Evolutionary conservation across 345 rosid species (phyloP), one percentile per base, ranked within the genome.

Genomic region (Balakata baccata): DNA sequence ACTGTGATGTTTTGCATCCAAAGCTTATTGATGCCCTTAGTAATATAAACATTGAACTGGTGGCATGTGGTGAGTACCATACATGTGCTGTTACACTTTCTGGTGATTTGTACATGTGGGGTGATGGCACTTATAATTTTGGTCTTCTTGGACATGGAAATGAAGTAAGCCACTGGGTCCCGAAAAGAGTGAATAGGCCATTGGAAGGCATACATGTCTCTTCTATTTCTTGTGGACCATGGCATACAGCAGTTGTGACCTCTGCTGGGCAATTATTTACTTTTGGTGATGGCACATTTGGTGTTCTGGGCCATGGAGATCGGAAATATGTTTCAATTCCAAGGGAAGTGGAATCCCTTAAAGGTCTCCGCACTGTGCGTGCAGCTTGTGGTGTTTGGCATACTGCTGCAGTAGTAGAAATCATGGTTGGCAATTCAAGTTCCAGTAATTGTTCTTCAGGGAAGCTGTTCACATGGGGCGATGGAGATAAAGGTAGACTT

Each of bases 391-490:
- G 95, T 63, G 92, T 90, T 75, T 90, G 95, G 95, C 95, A 90
- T 74, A 90, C 92, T 75, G 95, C 92, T 74, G 99, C 99, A 16
- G 90, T 95, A 75, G 92, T 95, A 66, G 99, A 95, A 86, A 94
- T 95, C 78, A 92, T 92, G 98, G 98, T 81, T 69, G 97, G 92
- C 8, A 92, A 87, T 82, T 88, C 97, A 49, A 91, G 90, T 87
- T 89, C 97, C 66, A 91, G 98, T 82, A 91, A 92, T 79, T 87
- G 98, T 81, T 92, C 99, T 39, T 87, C 92, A 23, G 99, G 94
- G 59, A 95, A 95, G 84, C 89, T 95, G 60, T 95, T 92, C 78
- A 95, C 97, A 10, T 95, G 99, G 99, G 99, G 99, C 23, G 99
- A 92, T 81, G 99, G 97, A 64, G 99, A 95, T 81, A 95, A 95